phyloP scores from a whole-genome alignment of 208 protist species.

The Acanthamoeba healyi region DNA sequence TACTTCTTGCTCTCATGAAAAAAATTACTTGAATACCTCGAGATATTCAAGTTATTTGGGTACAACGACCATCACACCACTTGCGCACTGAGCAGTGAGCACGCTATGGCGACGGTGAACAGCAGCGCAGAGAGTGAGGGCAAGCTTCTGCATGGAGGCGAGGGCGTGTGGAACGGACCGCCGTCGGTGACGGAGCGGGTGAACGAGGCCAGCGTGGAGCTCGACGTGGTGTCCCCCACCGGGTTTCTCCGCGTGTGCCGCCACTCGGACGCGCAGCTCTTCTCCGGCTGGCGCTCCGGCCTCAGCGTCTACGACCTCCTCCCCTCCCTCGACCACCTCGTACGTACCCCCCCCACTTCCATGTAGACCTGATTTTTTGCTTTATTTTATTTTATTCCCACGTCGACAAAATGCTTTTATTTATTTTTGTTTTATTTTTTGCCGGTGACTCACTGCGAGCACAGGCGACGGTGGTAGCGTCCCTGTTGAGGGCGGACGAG shows the following conservation, averaged over 20 bases:
- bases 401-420: neutral
- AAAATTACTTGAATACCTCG: too few species aligned
- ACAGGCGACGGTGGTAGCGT: neutral
- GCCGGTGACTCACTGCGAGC: neutral
- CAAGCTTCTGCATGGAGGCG: neutral
- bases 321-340: constrained; percentile 37
- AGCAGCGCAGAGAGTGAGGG: too few species aligned
- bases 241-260: constrained; percentile 54
- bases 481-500: constrained; percentile 1
- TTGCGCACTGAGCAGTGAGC: too few species aligned
- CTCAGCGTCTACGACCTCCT: constrained; percentile 16
- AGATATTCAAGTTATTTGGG: too few species aligned
- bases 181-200: constrained; percentile 37
- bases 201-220: constrained; percentile 32
- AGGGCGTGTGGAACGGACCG: neutral
- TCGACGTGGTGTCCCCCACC: constrained; percentile 13
- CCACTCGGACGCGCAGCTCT: constrained; percentile 49
- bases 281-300: constrained; percentile 24
- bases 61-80: too few species aligned
- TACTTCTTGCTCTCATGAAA: too few species aligned
- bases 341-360: neutral
- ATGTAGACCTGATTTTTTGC: neutral
- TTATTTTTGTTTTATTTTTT: neutral
- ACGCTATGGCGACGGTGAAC: too few species aligned
- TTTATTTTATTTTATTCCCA: neutral